phyloP scores from a whole-genome alignment of 768 basidiomycete genomes.

The Coprinopsis strossmayeri region DNA sequence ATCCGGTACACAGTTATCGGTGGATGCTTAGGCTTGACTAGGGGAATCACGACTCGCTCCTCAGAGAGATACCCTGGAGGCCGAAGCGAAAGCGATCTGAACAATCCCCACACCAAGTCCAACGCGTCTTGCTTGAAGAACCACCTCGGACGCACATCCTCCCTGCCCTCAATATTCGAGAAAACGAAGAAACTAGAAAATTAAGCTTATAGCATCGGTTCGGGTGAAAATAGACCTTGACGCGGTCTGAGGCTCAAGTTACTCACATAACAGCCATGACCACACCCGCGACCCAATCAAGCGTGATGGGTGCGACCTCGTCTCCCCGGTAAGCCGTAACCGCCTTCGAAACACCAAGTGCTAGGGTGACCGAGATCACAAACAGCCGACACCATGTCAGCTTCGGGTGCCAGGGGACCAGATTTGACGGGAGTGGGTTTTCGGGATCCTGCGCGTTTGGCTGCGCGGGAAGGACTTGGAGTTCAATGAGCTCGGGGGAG shows the following conservation, averaged over 20 bases:
- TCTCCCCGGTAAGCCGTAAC: slow-evolving; percentile 5
- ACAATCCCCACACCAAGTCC: background rate
- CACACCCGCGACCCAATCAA: slow-evolving; percentile 13
- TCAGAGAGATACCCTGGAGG: background rate
- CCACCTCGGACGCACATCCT: background rate
- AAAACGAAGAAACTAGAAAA: background rate
- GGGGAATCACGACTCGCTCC: background rate
- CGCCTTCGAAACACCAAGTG: slow-evolving; percentile 8
- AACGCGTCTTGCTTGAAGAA: background rate
- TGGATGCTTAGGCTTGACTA: slow-evolving; percentile 7
- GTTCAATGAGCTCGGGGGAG: background rate
- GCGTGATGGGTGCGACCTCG: slow-evolving; percentile 5
- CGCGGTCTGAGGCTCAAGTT: background rate
- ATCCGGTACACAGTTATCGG: slow-evolving; percentile 10
- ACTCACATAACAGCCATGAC: slow-evolving; percentile 11
- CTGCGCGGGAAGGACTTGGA: background rate
- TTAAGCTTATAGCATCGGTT: background rate
- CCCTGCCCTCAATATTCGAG: background rate
- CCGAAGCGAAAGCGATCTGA: background rate
- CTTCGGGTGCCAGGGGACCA: slow-evolving; percentile 12
- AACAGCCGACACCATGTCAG: slow-evolving; percentile 12
- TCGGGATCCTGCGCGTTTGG: no score
- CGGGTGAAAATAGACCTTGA: background rate
- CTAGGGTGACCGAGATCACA: background rate
- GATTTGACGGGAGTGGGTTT: background rate